Conservation (phyloP, 768 basidiomycete species). For the Mycena indigotica region DNA sequence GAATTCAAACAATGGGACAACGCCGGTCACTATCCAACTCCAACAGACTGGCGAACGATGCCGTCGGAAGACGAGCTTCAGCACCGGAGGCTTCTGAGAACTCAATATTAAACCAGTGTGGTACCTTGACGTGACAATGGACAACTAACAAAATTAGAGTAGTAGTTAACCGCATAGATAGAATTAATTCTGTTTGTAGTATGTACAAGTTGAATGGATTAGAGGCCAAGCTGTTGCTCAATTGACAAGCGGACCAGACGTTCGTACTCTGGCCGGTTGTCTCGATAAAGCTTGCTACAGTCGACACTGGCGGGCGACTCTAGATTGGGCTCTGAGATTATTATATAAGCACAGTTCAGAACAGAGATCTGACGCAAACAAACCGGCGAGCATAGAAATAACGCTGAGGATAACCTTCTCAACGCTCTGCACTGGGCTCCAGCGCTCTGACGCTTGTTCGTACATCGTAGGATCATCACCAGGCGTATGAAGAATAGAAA, state of each 20-base stretch:
- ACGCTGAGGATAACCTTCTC: constrained; percentile 97
- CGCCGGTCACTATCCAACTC: not conserved
- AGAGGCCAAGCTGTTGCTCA: constrained; percentile 82
- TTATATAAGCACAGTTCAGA: no score
- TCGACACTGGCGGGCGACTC: constrained; percentile 98
- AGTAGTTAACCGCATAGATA: no score
- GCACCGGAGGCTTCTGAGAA: not conserved
- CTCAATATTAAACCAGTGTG: not conserved
- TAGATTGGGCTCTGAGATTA: constrained; percentile 85
- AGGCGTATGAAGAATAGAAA: constrained; percentile 95
- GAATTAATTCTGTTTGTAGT: no score
- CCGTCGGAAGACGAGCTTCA: constrained; percentile 9
- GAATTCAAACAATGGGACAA: constrained; percentile 40
- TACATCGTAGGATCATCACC: constrained; percentile 92
- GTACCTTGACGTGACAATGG: not conserved
- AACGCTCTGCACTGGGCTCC: constrained; percentile 98
- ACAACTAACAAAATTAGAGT: not conserved
- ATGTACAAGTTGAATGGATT: constrained; percentile 11
- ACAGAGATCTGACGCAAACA: no score
- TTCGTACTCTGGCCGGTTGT: constrained; percentile 88
- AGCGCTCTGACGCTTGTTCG: constrained; percentile 92
- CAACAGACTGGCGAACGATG: constrained; percentile 9
- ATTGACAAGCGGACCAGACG: constrained; percentile 81
- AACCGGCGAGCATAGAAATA: constrained; percentile 95
- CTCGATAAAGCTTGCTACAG: constrained; percentile 95